phyloP scores from a whole-genome alignment of 768 basidiomycete species.

The Mycena rebaudengoi region DNA sequence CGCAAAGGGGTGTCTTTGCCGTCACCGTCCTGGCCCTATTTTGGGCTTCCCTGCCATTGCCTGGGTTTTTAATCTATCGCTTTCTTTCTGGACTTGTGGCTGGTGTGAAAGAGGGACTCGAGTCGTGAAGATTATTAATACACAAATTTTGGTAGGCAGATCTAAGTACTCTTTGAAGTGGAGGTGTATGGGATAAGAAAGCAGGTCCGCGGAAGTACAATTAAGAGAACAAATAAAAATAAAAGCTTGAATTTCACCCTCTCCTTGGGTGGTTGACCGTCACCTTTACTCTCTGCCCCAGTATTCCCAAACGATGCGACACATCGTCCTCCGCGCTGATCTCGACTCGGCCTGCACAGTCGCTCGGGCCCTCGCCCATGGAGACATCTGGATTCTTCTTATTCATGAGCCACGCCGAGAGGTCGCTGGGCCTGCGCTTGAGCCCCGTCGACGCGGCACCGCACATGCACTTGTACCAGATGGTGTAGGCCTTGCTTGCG shows the following conservation, averaged over 20 bases:
- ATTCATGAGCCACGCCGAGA: slow-evolving; percentile 1
- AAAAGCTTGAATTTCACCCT: background rate
- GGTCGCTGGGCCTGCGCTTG: slow-evolving; percentile 11
- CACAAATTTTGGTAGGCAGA: background rate
- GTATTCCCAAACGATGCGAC: slow-evolving; percentile 20
- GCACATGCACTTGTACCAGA: slow-evolving; percentile 20
- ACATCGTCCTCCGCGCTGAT: slow-evolving; percentile 16
- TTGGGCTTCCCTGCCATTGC: slow-evolving; percentile 12
- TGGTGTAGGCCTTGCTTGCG: background rate
- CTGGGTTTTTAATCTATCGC: background rate
- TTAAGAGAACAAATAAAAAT: background rate
- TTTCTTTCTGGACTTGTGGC: background rate
- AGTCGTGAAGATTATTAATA: background rate
- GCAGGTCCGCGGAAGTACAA: no score
- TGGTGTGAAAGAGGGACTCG: background rate
- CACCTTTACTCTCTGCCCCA: slow-evolving; percentile 24
- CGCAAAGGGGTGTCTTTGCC: background rate
- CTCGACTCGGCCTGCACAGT: slow-evolving; percentile 13
- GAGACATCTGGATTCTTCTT: background rate
- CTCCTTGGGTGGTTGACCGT: slow-evolving; percentile 21
- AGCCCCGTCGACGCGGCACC: background rate
- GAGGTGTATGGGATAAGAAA: no score
- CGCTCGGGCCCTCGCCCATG: background rate
- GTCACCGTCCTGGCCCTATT: slow-evolving; percentile 1
- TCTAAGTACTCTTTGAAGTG: no score